phyloP scores from a whole-genome alignment of 768 basidiomycete species.

The Collybia nuda region DNA sequence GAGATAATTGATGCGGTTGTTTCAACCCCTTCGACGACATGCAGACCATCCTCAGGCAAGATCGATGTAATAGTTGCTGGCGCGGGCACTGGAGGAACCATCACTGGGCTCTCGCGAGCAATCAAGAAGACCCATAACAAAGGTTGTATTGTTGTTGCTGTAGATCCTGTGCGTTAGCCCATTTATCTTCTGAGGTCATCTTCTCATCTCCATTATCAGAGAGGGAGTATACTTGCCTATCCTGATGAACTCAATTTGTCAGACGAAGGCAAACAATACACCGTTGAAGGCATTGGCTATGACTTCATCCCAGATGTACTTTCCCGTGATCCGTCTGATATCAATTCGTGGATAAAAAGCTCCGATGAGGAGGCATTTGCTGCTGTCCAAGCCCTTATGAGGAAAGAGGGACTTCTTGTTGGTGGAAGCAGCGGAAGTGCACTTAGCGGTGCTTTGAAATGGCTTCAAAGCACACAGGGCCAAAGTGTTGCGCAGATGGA shows the following conservation, averaged over 20 bases:
- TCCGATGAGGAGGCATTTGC: conserved; percentile 79
- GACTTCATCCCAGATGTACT: conserved; percentile 91
- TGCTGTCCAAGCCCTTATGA: conserved; percentile 75
- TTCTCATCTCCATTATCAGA: conserved; percentile 37
- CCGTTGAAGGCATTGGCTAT: conserved; percentile 96
- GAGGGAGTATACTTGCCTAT: conserved; percentile 84
- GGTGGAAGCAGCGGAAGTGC: conserved; percentile 94
- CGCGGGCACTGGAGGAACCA: conserved; percentile 93
- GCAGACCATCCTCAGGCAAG: conserved; percentile 64
- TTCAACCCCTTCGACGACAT: conserved; percentile 59
- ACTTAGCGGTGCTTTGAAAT: conserved; percentile 72
- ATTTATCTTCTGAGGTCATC: not conserved
- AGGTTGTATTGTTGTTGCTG: conserved; percentile 73
- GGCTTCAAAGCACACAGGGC: conserved; percentile 75
- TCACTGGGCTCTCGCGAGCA: conserved; percentile 83
- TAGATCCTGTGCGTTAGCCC: conserved; percentile 74
- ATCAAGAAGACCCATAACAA: conserved; percentile 79
- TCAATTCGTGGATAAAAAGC: conserved; percentile 88
- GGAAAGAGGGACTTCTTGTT: conserved; percentile 83
- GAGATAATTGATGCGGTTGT: conserved; percentile 85
- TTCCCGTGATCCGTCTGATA: conserved; percentile 52
- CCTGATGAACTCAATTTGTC: conserved; percentile 64
- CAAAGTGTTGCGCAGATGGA: conserved; percentile 56
- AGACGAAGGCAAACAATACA: conserved; percentile 54
- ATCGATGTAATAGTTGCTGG: conserved; percentile 83